Evolutionary conservation across 352 stramenopile genomes (phyloP).

Genomic region (Globisporangium perplexum): DNA sequence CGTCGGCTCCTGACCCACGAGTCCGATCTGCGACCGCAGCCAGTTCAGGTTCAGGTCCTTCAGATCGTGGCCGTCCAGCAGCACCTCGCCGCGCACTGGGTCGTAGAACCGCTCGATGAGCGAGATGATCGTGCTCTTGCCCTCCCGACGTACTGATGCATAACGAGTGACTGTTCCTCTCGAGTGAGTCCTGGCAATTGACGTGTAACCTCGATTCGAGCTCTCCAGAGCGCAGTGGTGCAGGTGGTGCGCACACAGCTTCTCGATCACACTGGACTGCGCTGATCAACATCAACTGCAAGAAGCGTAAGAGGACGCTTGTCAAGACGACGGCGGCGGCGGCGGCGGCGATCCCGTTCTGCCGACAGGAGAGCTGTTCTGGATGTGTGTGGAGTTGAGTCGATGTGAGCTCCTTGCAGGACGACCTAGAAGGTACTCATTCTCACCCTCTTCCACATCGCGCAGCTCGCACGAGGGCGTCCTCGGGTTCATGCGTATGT

Average conservation of each 20-base stretch:
- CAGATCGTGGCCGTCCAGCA: too few relatives aligned
- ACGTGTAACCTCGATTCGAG: constrained; percentile 7
- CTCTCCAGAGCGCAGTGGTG: constrained; percentile 4
- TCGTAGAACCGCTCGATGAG: too few relatives aligned
- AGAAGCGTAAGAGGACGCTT: constrained; percentile 6
- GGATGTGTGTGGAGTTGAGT: constrained; percentile 35
- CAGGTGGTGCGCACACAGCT: constrained; percentile 39
- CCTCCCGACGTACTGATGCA: too few relatives aligned
- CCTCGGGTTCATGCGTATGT: constrained; percentile 34
- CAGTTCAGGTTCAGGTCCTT: too few relatives aligned
- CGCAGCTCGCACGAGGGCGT: constrained; percentile 40
- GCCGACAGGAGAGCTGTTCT: constrained; percentile 21
- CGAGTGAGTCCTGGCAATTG: constrained; percentile 8
- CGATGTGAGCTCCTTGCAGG: constrained; percentile 14
- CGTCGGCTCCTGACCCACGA: too few relatives aligned
- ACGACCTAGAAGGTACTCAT: constrained; percentile 34
- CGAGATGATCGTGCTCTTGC: too few relatives aligned
- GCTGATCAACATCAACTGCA: too few relatives aligned
- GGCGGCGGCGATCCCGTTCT: constrained; percentile 1
- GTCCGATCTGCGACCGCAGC: too few relatives aligned
- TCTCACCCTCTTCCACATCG: constrained; percentile 55
- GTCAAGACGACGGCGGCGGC: not conserved
- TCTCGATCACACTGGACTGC: constrained; percentile 24
- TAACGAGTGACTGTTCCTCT: constrained; percentile 24
- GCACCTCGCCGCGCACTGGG: too few relatives aligned